Evolutionary conservation across 2,329 filamentous ascomycete species (phyloP).

Genomic region (Phialemonium atrogriseum): DNA sequence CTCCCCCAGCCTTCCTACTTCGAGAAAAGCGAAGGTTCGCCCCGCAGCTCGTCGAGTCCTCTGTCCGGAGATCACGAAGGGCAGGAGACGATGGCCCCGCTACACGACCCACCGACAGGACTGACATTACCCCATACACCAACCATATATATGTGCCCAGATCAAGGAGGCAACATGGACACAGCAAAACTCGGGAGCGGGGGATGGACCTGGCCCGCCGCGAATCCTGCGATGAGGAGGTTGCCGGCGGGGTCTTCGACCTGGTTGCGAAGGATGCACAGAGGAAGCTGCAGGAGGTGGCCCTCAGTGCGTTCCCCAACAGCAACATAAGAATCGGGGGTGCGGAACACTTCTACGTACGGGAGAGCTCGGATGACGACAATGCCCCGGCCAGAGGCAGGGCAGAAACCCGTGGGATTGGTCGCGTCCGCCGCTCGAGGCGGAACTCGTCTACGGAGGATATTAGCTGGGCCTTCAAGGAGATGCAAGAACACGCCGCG

Average conservation of each 20-base stretch:
- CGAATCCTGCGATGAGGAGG: slow-evolving; percentile 67
- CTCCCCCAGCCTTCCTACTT: slow-evolving; percentile 14
- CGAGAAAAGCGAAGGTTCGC: slow-evolving; percentile 50
- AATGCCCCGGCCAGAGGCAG: slow-evolving; percentile 30
- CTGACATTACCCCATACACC: slow-evolving; percentile 59
- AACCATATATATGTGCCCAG: slow-evolving; percentile 51
- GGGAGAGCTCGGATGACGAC: slow-evolving; percentile 54
- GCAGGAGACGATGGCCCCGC: slow-evolving; percentile 56
- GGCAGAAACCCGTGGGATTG: slow-evolving; percentile 15
- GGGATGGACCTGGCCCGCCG: slow-evolving; percentile 41
- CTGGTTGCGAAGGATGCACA: slow-evolving; percentile 74
- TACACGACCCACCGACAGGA: slow-evolving; percentile 59
- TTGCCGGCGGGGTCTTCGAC: slow-evolving; percentile 68
- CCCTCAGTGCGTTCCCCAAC: slow-evolving; percentile 68
- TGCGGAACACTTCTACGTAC: slow-evolving; percentile 62
- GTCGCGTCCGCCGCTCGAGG: slow-evolving; percentile 24
- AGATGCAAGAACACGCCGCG: slow-evolving; percentile 73
- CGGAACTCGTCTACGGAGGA: slow-evolving; percentile 56
- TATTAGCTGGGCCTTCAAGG: slow-evolving; percentile 65
- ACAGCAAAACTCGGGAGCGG: slow-evolving; percentile 24
- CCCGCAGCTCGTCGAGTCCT: slow-evolving; percentile 76
- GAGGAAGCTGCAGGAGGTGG: slow-evolving; percentile 69
- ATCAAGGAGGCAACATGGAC: slow-evolving; percentile 30
- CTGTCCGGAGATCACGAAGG: slow-evolving; percentile 56
- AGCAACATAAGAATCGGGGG: slow-evolving; percentile 61